Percentiles rank a stretch among this genome's conserved stretches.
These are phyloP conservation scores for Diplodia corticola DNA, from an alignment of 2,329 filamentous ascomycete genomes.

Conservation along the genomic window DNA sequence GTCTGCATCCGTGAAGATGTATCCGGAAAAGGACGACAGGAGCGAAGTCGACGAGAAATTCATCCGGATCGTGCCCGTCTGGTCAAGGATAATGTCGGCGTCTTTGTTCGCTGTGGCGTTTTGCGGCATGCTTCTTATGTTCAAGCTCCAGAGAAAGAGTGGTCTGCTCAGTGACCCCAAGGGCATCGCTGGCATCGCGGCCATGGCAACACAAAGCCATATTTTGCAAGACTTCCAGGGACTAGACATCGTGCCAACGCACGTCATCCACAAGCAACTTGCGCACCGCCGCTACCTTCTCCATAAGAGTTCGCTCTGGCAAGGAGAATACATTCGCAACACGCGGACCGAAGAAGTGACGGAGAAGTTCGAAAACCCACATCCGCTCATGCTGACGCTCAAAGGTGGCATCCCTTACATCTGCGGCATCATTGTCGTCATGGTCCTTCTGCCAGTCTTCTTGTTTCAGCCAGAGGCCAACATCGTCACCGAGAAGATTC, in stretches of 20 bases:
- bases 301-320: slow-evolving; percentile 69
- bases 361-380: slow-evolving; percentile 51
- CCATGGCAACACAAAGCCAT: slow-evolving; percentile 73
- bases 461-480: slow-evolving; percentile 59
- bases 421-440: slow-evolving; percentile 57
- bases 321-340: slow-evolving; percentile 55
- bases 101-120: slow-evolving; percentile 60
- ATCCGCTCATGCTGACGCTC: slow-evolving; percentile 67
- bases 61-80: slow-evolving; percentile 58
- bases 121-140: slow-evolving; percentile 59
- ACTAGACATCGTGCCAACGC: slow-evolving; percentile 66
- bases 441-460: slow-evolving; percentile 60
- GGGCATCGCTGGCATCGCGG: slow-evolving; percentile 71
- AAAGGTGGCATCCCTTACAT: slow-evolving; percentile 63
- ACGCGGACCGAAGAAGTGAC: slow-evolving; percentile 52
- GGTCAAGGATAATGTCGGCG: slow-evolving; percentile 62
- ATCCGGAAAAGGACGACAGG: slow-evolving; percentile 53
- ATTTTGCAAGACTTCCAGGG: slow-evolving; percentile 74
- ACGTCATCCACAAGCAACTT: slow-evolving; percentile 68
- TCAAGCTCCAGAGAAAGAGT: slow-evolving; percentile 63
- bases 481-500: slow-evolving; percentile 60
- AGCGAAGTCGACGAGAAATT: slow-evolving; percentile 51
- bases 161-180: slow-evolving; percentile 68
- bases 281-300: slow-evolving; percentile 67
- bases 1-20: slow-evolving; percentile 61